Evolutionary conservation across 2,329 filamentous ascomycete species (phyloP).

Genomic region (Leptographium flavum): DNA sequence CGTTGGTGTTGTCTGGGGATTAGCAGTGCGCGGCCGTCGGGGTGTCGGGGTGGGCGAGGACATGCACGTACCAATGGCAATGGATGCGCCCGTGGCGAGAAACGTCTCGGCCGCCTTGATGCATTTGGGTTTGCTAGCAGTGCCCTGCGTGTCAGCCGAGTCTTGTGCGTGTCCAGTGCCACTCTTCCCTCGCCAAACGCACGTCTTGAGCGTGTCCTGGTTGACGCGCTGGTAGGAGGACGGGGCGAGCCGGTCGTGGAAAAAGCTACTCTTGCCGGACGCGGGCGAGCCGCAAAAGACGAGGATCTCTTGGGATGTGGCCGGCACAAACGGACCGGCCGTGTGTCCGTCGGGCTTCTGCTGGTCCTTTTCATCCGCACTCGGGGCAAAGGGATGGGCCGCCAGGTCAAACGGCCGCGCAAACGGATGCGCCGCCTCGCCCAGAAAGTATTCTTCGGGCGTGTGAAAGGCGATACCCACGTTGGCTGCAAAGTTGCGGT

Average conservation of each 20-base stretch:
- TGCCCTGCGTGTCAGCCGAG: too few species aligned
- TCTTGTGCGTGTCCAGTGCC: not conserved
- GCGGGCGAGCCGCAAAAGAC: slow-evolving; percentile 82
- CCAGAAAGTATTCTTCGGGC: slow-evolving; percentile 83
- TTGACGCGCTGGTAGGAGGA: slow-evolving; percentile 76
- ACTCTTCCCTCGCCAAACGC: slow-evolving; percentile 1
- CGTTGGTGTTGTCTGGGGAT: slow-evolving; percentile 79
- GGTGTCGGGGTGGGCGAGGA: slow-evolving; percentile 2
- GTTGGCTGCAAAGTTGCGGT: slow-evolving; percentile 74
- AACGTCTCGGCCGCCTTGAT: slow-evolving; percentile 57
- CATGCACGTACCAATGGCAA: slow-evolving; percentile 51
- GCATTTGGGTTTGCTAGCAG: slow-evolving; percentile 41
- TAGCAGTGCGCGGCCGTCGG: not conserved
- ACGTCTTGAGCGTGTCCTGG: slow-evolving; percentile 72
- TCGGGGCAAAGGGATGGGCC: slow-evolving; percentile 30
- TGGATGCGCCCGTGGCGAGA: slow-evolving; percentile 49
- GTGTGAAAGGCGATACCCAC: slow-evolving; percentile 68
- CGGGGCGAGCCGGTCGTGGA: slow-evolving; percentile 61
- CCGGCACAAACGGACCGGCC: slow-evolving; percentile 41
- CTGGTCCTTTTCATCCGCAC: slow-evolving; percentile 7
- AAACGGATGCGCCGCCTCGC: slow-evolving; percentile 50
- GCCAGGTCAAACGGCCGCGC: slow-evolving; percentile 57
- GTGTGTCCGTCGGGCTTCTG: not conserved
- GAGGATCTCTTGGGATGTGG: slow-evolving; percentile 57
- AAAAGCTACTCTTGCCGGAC: slow-evolving; percentile 86